phyloP scores from a whole-genome alignment of 345 rosid genomes.

The Corymbia maculata region DNA sequence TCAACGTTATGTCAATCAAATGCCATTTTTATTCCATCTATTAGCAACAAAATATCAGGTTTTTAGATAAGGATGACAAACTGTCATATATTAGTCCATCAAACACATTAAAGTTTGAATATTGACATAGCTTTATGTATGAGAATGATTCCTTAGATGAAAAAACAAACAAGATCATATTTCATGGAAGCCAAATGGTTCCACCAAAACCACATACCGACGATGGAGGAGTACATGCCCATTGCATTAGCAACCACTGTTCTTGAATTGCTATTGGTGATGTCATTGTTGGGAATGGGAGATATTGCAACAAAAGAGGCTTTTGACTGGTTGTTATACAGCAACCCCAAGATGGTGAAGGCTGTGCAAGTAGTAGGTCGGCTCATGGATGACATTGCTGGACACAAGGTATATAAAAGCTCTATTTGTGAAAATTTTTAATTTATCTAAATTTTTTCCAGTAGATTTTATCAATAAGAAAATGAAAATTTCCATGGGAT shows the following conservation, averaged over 20 bases:
- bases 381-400: neutral
- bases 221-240: neutral
- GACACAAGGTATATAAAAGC: neutral
- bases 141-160: neutral
- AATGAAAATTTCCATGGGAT: neutral
- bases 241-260: neutral
- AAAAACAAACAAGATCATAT: neutral
- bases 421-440: neutral
- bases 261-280: neutral
- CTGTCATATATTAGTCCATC: neutral
- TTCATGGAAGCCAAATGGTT: neutral
- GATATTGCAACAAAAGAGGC: neutral
- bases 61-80: no score
- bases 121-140: neutral
- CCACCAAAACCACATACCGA: neutral
- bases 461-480: neutral
- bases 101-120: neutral
- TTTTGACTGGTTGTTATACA: neutral
- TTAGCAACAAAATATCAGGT: neutral
- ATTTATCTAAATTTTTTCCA: no score
- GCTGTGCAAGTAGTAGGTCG: neutral
- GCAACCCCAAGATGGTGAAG: neutral
- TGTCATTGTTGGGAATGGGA: neutral
- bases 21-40: neutral
- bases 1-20: no score